These are phyloP conservation scores for Mycocentrospora acerina DNA, from an alignment of 2,329 filamentous ascomycete genomes.

Conservation along the genomic window DNA sequence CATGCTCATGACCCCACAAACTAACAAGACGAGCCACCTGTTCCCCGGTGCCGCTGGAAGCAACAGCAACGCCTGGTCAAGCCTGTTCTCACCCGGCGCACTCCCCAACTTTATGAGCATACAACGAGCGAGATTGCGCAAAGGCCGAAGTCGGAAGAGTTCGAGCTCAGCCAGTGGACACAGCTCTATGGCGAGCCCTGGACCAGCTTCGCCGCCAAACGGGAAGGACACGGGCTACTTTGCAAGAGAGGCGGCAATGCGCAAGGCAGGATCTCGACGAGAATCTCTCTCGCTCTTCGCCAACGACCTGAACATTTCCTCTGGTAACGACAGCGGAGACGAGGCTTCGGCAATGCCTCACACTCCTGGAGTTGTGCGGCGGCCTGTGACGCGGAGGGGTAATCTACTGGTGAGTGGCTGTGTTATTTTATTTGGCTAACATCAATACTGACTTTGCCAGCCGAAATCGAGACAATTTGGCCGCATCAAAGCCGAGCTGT, in stretches of 20 bases:
- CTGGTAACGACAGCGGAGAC: conserved; percentile 78
- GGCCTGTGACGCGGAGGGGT: conserved; percentile 80
- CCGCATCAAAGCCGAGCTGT: conserved; percentile 82
- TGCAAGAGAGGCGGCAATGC: conserved; percentile 51
- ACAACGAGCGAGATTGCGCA: conserved; percentile 60
- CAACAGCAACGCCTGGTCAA: conserved; percentile 64
- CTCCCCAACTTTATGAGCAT: conserved; percentile 80
- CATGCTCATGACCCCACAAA: conserved; percentile 81
- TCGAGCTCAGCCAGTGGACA: conserved; percentile 70
- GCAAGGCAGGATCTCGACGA: conserved; percentile 61
- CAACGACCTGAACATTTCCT: conserved; percentile 79
- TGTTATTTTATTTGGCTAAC: no score
- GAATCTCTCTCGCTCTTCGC: conserved; percentile 91
- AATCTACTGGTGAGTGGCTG: conserved; percentile 73
- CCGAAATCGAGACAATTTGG: conserved; percentile 97
- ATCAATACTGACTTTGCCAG: conserved; percentile 48
- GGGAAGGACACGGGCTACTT: conserved; percentile 59
- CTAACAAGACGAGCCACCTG: conserved; percentile 58
- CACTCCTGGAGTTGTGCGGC: conserved; percentile 74
- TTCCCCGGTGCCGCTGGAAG: conserved; percentile 38
- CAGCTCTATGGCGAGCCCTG: conserved; percentile 67
- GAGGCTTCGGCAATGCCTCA: conserved; percentile 52
- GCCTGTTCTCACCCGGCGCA: conserved; percentile 65
- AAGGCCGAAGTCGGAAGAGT: conserved; percentile 63
- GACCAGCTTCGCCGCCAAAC: conserved; percentile 76